Conservation (phyloP, 352 stramenopile genomes). For the Phytophthora palmivora region DNA sequence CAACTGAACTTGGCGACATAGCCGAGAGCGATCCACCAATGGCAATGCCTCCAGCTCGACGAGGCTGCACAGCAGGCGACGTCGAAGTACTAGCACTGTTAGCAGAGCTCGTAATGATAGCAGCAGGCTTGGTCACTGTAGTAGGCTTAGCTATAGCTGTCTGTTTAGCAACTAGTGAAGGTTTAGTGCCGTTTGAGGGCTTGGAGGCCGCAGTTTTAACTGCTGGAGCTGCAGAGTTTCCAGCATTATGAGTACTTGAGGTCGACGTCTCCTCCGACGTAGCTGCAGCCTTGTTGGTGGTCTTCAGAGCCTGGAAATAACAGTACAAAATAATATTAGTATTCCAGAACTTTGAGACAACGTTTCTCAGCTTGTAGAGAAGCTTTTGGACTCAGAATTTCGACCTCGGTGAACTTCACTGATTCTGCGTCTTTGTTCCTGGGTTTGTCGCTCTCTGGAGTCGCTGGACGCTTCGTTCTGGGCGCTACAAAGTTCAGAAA, state of each 20-base stretch:
- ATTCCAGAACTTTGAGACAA: neutral
- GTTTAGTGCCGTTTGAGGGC: neutral
- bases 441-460: conserved; percentile 3
- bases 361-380: neutral
- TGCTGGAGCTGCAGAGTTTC: neutral
- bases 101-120: neutral
- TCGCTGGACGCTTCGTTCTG: conserved; percentile 33
- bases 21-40: conserved; percentile 29
- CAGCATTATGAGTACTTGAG: neutral
- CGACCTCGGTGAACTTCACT: conserved; percentile 16
- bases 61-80: conserved; percentile 5
- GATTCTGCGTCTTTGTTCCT: neutral
- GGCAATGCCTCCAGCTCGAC: conserved; percentile 28
- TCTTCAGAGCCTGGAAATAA: conserved; percentile 9
- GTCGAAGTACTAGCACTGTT: neutral
- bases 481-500: conserved; percentile 25
- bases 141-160: neutral
- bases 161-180: conserved; percentile 1
- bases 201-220: conserved; percentile 13
- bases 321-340: conserved; percentile 8
- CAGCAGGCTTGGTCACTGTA: neutral
- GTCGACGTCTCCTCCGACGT: neutral
- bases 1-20: conserved; percentile 8
- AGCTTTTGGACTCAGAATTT: conserved; percentile 1
- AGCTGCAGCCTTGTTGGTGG: neutral